Evolutionary conservation across 2,329 filamentous ascomycete species (phyloP).

Genomic region (Diplodia seriata): DNA sequence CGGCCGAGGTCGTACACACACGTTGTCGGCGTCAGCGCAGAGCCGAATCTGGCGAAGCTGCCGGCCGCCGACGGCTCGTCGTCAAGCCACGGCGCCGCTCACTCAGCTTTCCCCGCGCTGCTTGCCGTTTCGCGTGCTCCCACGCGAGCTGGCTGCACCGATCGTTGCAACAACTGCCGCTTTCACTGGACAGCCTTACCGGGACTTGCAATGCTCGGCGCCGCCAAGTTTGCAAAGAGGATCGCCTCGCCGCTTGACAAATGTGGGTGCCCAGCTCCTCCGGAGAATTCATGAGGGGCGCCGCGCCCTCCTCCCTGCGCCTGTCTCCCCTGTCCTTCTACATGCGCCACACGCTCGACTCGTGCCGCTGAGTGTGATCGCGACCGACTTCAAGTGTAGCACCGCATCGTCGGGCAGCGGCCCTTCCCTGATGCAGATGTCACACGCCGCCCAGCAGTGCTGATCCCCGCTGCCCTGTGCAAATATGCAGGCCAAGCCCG

Average conservation of each 20-base stretch:
- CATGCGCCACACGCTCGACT: background rate
- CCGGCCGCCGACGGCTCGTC: background rate
- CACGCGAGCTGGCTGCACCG: background rate
- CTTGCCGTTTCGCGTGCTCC: background rate
- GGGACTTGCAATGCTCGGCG: constrained; percentile 1
- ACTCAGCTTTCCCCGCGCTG: constrained; percentile 18
- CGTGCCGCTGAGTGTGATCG: constrained; percentile 6
- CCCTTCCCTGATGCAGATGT: background rate
- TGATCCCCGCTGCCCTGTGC: constrained; percentile 15
- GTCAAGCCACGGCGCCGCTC: constrained; percentile 11
- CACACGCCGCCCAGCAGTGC: background rate
- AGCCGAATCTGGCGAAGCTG: background rate
- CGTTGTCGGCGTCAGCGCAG: constrained; percentile 1
- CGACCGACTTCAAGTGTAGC: background rate
- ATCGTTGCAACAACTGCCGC: constrained; percentile 9
- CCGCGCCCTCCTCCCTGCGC: background rate
- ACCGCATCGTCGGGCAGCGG: background rate
- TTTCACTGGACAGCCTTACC: constrained; percentile 15
- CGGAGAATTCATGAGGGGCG: constrained; percentile 32
- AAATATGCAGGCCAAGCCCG: constrained; percentile 20
- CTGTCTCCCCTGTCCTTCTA: background rate
- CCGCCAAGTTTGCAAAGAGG: background rate
- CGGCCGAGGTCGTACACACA: constrained; percentile 12
- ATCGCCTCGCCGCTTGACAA: constrained; percentile 11
- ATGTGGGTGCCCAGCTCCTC: constrained; percentile 4